Evolutionary conservation across 352 stramenopile genomes (phyloP).

Genomic region (Phytophthora aleatoria): DNA sequence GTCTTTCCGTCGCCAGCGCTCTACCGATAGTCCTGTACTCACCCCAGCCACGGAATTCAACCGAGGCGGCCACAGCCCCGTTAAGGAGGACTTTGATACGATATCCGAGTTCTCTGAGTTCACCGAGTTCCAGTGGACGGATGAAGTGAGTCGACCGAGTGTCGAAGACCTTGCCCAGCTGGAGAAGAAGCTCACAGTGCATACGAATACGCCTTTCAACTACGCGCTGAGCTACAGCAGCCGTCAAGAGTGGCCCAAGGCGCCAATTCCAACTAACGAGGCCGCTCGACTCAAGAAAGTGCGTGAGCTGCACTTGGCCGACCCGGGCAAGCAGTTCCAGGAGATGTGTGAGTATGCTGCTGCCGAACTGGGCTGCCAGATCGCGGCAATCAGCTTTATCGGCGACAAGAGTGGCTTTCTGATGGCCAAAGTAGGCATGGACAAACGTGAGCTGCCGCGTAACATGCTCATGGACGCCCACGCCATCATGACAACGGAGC

Average conservation of each 20-base stretch:
- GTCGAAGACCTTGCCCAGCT: conserved; percentile 59
- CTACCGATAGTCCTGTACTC: conserved; percentile 24
- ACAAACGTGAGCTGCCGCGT: conserved; percentile 78
- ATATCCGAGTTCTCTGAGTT: conserved; percentile 48
- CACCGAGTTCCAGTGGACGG: conserved; percentile 51
- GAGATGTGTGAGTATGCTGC: conserved; percentile 89
- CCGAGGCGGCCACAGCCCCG: conserved; percentile 19
- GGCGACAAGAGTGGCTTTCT: conserved; percentile 87
- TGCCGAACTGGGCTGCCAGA: conserved; percentile 80
- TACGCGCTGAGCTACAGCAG: conserved; percentile 85
- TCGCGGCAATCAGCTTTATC: conserved; percentile 83
- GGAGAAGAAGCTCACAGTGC: conserved; percentile 68
- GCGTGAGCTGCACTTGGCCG: conserved; percentile 71
- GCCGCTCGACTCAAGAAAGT: conserved; percentile 68
- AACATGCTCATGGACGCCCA: conserved; percentile 84
- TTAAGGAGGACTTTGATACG: conserved; percentile 25
- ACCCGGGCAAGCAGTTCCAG: conserved; percentile 83
- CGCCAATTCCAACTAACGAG: conserved; percentile 73
- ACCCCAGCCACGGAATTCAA: conserved; percentile 58
- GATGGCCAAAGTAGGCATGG: conserved; percentile 78
- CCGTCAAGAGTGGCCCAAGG: conserved; percentile 84
- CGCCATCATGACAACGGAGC: conserved; percentile 78
- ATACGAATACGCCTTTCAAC: conserved; percentile 76
- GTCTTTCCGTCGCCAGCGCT: conserved; percentile 28
- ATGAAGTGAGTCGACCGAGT: conserved; percentile 42